phyloP scores from a whole-genome alignment of 495 filamentous ascomycete species.

The Talaromyces adpressus region DNA sequence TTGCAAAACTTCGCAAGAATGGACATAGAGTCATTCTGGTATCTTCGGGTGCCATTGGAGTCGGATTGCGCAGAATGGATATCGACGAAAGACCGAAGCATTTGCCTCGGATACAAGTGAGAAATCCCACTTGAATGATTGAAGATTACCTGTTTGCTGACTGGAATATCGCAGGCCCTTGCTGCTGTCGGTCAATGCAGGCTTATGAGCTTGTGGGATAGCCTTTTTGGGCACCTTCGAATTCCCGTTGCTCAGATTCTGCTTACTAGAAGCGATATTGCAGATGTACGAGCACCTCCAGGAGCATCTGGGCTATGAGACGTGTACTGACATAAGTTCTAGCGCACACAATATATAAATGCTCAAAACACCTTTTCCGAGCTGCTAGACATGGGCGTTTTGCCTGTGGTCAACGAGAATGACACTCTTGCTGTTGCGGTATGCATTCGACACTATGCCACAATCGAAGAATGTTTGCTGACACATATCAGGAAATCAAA shows the following conservation, averaged over 20 bases:
- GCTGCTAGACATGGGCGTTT: constrained; percentile 89
- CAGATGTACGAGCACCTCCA: constrained; percentile 57
- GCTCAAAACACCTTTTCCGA: constrained; percentile 90
- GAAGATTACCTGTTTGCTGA: background rate
- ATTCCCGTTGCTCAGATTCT: constrained; percentile 93
- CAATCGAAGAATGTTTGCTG: background rate
- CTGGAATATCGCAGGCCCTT: constrained; percentile 54
- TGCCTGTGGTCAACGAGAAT: constrained; percentile 98
- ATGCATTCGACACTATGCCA: constrained; percentile 12
- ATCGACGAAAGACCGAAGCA: constrained; percentile 83
- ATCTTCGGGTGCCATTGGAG: constrained; percentile 92
- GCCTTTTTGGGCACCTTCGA: constrained; percentile 74
- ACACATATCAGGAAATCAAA: constrained; percentile 73
- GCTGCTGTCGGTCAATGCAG: constrained; percentile 95
- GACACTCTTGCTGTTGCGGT: constrained; percentile 89
- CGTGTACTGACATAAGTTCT: constrained; percentile 12
- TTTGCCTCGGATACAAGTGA: constrained; percentile 72
- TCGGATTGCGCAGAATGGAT: constrained; percentile 84
- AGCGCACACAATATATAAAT: constrained; percentile 92
- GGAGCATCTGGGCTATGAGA: background rate
- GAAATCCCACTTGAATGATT: constrained; percentile 7
- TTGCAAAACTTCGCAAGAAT: constrained; percentile 74
- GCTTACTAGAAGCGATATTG: constrained; percentile 93
- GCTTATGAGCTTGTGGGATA: constrained; percentile 93
- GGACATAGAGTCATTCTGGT: constrained; percentile 93